Conservation (phyloP, 2,329 filamentous ascomycete genomes). For the Ophiostoma ulmi region DNA sequence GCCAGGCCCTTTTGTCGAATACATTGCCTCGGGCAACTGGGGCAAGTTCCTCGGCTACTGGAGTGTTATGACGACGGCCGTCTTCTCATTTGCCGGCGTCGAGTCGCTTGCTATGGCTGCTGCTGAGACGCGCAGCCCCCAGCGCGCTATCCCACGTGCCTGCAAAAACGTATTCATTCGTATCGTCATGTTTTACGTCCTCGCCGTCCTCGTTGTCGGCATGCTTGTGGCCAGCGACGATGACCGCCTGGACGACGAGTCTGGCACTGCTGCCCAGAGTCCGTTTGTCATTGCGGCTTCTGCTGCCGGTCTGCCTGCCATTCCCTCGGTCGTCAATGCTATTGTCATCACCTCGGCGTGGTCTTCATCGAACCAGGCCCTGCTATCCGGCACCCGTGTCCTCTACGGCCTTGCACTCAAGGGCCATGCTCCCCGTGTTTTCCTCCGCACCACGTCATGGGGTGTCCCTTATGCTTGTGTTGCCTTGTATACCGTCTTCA, state of each 20-base stretch:
- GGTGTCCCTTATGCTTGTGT: slow-evolving; percentile 56
- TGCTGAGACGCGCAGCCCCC: slow-evolving; percentile 68
- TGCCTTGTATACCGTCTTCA: slow-evolving; percentile 40
- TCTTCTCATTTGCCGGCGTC: slow-evolving; percentile 55
- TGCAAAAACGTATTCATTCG: slow-evolving; percentile 72
- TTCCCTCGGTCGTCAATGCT: slow-evolving; percentile 71
- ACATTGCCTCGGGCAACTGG: slow-evolving; percentile 41
- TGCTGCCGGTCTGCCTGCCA: slow-evolving; percentile 59
- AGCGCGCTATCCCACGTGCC: slow-evolving; percentile 65
- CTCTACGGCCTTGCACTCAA: slow-evolving; percentile 57
- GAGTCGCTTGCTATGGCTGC: slow-evolving; percentile 47
- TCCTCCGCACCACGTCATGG: slow-evolving; percentile 47
- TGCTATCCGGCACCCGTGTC: slow-evolving; percentile 55
- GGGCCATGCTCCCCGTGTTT: slow-evolving; percentile 52
- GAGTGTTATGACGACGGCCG: slow-evolving; percentile 52
- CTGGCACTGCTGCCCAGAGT: slow-evolving; percentile 49
- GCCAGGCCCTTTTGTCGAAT: slow-evolving; percentile 47
- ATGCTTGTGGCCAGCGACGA: slow-evolving; percentile 60
- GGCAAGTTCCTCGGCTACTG: slow-evolving; percentile 57
- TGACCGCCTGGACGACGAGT: slow-evolving; percentile 42
- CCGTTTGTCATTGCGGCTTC: slow-evolving; percentile 69
- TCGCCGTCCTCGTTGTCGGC: slow-evolving; percentile 64
- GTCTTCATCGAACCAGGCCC: slow-evolving; percentile 63
- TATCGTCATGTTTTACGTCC: slow-evolving; percentile 64
- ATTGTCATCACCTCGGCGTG: slow-evolving; percentile 68